phyloP scores from a whole-genome alignment of 2,329 filamentous ascomycete genomes.

The Pyricularia grisea region DNA sequence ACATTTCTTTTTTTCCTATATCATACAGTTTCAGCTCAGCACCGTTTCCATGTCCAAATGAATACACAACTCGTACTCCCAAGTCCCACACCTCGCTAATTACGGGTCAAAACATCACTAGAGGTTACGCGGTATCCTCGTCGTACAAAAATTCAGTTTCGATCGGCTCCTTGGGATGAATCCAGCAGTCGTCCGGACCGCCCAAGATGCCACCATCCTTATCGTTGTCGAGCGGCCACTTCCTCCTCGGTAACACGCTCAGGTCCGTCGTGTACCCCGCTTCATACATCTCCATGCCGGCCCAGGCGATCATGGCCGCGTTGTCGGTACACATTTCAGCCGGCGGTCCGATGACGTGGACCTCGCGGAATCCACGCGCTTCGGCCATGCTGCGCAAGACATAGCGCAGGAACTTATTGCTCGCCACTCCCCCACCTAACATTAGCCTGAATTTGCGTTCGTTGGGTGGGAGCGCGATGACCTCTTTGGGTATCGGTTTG shows the following conservation, averaged over 20 bases:
- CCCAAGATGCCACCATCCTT: conserved; percentile 61
- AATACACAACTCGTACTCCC: background rate
- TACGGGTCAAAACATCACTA: background rate
- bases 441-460: conserved; percentile 48
- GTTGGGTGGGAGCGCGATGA: no score
- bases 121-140: no score
- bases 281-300: conserved; percentile 85
- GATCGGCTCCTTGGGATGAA: background rate
- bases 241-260: conserved; percentile 48
- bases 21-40: background rate
- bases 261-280: conserved; percentile 61
- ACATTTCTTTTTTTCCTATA: background rate
- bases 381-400: conserved; percentile 51
- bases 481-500: no score
- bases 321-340: conserved; percentile 80
- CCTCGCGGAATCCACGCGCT: conserved; percentile 51
- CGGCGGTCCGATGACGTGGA: conserved; percentile 67
- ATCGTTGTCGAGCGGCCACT: conserved; percentile 64
- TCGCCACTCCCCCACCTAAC: conserved; percentile 82
- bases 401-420: conserved; percentile 68
- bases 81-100: background rate
- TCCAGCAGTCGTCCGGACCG: background rate
- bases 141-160: background rate
- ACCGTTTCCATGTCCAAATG: background rate
- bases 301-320: conserved; percentile 95